These are phyloP conservation scores for Rostrohypoxylon terebratum DNA, from an alignment of 495 filamentous ascomycete genomes.

Conservation along the genomic window DNA sequence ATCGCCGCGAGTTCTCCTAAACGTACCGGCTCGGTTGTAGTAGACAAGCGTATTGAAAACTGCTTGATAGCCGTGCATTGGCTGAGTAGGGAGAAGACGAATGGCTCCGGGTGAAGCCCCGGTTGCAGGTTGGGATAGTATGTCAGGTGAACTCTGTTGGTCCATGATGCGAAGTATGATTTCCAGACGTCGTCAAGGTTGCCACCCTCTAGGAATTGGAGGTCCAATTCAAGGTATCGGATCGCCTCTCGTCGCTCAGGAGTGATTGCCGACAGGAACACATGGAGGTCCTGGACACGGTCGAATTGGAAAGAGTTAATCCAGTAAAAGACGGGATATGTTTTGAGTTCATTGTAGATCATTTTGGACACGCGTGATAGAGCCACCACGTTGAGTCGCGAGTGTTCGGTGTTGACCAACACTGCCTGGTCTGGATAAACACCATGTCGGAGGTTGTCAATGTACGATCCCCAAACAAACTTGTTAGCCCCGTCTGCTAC, in stretches of 20 bases:
- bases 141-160: background rate
- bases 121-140: too few relatives aligned
- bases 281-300: background rate
- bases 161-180: background rate
- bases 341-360: constrained; percentile 4
- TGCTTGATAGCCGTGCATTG: too few relatives aligned
- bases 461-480: background rate
- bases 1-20: too few relatives aligned
- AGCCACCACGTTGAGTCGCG: background rate
- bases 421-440: background rate
- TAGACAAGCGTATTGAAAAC: too few relatives aligned
- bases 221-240: background rate
- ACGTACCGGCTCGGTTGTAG: too few relatives aligned
- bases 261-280: constrained; percentile 14
- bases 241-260: constrained; percentile 2
- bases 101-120: too few relatives aligned
- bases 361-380: background rate
- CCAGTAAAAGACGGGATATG: background rate
- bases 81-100: too few relatives aligned
- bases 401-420: background rate
- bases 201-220: background rate
- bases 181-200: background rate
- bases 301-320: constrained; percentile 9
- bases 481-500: background rate
- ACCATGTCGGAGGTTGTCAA: background rate